Conservation (phyloP, 1,284 basidiomycete genomes). For the Wallemia hederae region DNA sequence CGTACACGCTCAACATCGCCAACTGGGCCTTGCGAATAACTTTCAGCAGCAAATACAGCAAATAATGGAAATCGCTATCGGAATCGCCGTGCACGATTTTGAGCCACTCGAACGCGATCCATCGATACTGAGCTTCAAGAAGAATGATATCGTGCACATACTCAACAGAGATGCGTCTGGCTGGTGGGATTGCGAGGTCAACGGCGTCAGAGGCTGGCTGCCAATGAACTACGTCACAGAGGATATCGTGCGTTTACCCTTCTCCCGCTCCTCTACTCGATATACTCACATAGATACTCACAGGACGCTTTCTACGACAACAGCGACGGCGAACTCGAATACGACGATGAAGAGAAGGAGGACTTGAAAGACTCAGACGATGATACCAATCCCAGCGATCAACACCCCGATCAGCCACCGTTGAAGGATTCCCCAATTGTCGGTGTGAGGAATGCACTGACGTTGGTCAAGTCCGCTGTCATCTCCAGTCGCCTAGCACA, state of each 20-base stretch:
- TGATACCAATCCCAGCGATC: constrained; percentile 19
- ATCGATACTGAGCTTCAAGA: constrained; percentile 60
- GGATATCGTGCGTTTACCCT: constrained; percentile 6
- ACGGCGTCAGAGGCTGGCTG: constrained; percentile 73
- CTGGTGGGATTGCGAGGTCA: constrained; percentile 96
- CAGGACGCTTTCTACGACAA: constrained; percentile 2
- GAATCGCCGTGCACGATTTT: constrained; percentile 55
- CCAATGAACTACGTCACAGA: constrained; percentile 34
- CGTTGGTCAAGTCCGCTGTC: constrained; percentile 58
- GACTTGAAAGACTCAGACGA: constrained; percentile 18
- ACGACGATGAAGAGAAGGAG: background rate
- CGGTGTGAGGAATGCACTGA: constrained; percentile 24
- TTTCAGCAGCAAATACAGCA: too few species aligned
- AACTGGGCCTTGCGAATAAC: too few species aligned
- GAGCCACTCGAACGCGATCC: constrained; percentile 34
- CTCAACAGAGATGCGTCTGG: constrained; percentile 60
- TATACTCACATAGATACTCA: background rate
- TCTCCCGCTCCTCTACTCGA: constrained; percentile 8
- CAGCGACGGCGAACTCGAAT: background rate
- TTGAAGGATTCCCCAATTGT: constrained; percentile 9
- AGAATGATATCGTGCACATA: constrained; percentile 71
- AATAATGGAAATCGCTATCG: background rate
- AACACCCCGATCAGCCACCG: background rate
- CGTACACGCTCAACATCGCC: too few species aligned
- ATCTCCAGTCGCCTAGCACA: constrained; percentile 33